Evolutionary conservation across 2,329 filamentous ascomycete genomes (phyloP), one percentile per base, ranked within the genome.

Genomic region (Hypoxylon sp.): DNA sequence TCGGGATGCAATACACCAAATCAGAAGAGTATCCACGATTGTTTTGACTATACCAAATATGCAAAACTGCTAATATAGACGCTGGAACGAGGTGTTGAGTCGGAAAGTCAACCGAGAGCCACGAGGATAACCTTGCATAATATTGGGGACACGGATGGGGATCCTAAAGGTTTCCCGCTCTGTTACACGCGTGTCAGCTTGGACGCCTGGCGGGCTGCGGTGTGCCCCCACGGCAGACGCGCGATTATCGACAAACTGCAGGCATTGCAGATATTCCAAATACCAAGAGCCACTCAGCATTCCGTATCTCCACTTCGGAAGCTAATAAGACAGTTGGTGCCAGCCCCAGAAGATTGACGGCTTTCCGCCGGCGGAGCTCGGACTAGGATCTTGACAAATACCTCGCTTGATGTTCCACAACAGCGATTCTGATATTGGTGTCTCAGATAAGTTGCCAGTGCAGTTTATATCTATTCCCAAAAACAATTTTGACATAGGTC

Each of bases 231-330:
- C 14, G 21, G 32, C 21, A 49, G 25, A 62, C 57, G 52, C 32
- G 49, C 58, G 49, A 49, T 60, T 65, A 65, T 65, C 62, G 58
- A 38, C 34, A 60, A 21, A 60, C 51, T n/a, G 32, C 41, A 56
- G 17, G 45, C 59, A 75, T 75, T 75, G 32, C 41, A 56, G 32
- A 41, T 60, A 75, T 75, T 75, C 71, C 74, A 75, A 75, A 75
- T 75, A 65, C 50, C 23, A 66, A 63, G 63, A 66, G 67, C 70
- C 64, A 69, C 63, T 69, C 58, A 72, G 68, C 57, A 60, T 57
- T 57, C 56, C 36, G 68, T 50, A 69, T 36, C 61, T 63, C 52
- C 61, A 62, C 68, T 32, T 51, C 65, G 67, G 61, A 38, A 58
- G 67, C 57, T 68, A 63, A 59, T 60, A 43, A 63, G 36, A 43